Conservation (phyloP, 2,329 filamentous ascomycete genomes). For the Xylariales sp. region DNA sequence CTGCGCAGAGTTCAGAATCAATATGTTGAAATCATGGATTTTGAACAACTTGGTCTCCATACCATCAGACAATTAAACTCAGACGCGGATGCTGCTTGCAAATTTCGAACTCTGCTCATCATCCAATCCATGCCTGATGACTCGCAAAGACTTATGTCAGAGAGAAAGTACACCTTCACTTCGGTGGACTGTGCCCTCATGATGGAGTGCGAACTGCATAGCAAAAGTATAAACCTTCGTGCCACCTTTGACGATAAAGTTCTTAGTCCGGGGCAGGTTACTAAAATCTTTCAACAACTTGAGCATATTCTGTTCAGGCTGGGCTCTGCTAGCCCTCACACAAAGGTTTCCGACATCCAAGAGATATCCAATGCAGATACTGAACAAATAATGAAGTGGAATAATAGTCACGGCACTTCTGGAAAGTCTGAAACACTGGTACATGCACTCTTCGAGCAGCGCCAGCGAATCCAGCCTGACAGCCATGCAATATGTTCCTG, state of each 20-base stretch:
- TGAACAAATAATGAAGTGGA: constrained; percentile 2
- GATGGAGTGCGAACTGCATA: constrained; percentile 5
- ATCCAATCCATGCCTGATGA: constrained; percentile 4
- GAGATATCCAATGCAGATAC: neutral
- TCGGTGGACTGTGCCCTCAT: constrained; percentile 6
- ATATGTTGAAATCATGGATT: neutral
- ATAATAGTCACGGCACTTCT: no score
- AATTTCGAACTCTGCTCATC: constrained; percentile 7
- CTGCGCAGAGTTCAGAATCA: neutral
- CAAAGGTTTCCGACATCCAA: neutral
- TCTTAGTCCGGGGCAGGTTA: neutral
- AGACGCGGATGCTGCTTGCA: constrained; percentile 7
- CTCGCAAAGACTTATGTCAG: neutral
- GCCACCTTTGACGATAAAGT: constrained; percentile 6
- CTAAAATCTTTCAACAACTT: constrained; percentile 2
- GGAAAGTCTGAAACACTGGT: no score
- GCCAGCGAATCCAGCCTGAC: no score
- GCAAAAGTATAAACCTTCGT: constrained; percentile 2
- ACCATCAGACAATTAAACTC: constrained; percentile 4
- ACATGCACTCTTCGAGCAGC: no score
- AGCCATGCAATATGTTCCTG: neutral
- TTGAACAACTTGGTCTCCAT: constrained; percentile 7
- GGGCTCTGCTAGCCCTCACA: neutral
- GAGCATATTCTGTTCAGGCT: constrained; percentile 4
- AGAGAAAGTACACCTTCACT: constrained; percentile 4